Evolutionary conservation across 108 stramenopile genomes (phyloP), one percentile per base, ranked within the genome.

Genomic region (Bacterosira constricta): DNA sequence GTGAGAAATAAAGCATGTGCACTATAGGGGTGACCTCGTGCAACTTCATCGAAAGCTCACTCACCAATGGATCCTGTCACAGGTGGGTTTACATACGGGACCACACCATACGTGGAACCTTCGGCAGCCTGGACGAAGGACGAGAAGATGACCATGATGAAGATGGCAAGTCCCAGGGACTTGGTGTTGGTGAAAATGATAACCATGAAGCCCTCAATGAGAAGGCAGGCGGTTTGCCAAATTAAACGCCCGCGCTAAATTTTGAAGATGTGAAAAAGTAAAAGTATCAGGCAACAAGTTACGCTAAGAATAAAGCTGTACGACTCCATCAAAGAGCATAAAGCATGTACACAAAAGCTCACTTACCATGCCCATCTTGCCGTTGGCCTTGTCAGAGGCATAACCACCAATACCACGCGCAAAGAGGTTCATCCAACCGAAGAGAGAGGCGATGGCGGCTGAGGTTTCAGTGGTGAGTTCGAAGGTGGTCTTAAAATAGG

Each of bases 401-500:
- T 56, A 82, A 38, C 88, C 88, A 41, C 88, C 87, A 25, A 88
- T 23, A 29, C 83, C 87, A 47, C 88, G 83, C 10, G 91, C 87
- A 61, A 83, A 86, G 35, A 80, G 68, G 38, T 77, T 81, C 80
- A 92, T 95, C 85, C 81, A 89, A 27, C 89, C 89, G 63, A 90
- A 96, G 36, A 94, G 76, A 20, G 85, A 86, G 15, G 89, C 86
- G 71, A 90, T 83, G 23, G 88, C 88, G 23, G 85, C 88, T 35
- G 91, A 88, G 17, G 45, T 31, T 45, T 87, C 93, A 56, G 88
- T 88, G 41, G 79, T 63, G 13, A 82, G 82, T 35, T 77, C 86
- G 55, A 93, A 93, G 45, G 78, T 72, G 63, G 93, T 84, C 49
- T 70, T 69, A 58, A 97, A 97, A 81, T 96, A 97, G 0, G 77